Conservation (phyloP, 805 yeast genomes). For the Candida endomychidarum region DNA sequence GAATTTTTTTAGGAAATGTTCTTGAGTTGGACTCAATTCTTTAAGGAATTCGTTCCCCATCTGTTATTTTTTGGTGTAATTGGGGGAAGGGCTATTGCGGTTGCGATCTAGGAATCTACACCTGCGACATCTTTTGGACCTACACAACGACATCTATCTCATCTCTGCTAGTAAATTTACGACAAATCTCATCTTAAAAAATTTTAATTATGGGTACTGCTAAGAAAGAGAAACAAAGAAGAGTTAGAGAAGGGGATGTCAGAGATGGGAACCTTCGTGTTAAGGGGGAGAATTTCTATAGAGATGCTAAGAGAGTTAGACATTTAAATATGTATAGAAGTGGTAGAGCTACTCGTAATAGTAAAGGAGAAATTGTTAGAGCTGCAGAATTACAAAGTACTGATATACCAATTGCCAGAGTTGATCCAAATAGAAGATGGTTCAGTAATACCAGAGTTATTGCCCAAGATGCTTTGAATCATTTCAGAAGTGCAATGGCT, state of each 20-base stretch:
- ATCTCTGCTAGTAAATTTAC: background rate
- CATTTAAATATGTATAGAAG: conserved; percentile 90
- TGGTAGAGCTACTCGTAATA: conserved; percentile 84
- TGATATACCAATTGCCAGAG: conserved; percentile 86
- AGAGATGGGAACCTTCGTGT: conserved; percentile 90
- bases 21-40: conserved; percentile 60
- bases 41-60: conserved; percentile 11
- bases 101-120: no score
- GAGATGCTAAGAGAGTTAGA: conserved; percentile 90
- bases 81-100: background rate
- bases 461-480: conserved; percentile 92
- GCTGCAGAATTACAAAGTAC: conserved; percentile 89
- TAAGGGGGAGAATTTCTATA: conserved; percentile 95
- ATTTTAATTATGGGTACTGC: conserved; percentile 74
- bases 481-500: conserved; percentile 92
- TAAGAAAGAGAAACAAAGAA: conserved; percentile 87
- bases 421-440: conserved; percentile 96
- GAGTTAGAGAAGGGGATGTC: conserved; percentile 76
- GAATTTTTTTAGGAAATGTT: conserved; percentile 86
- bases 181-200: conserved; percentile 8
- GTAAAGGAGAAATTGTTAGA: conserved; percentile 78
- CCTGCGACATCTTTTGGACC: background rate
- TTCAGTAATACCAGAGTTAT: conserved; percentile 96
- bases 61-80: no score
- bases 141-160: conserved; percentile 5